Conservation (phyloP, 495 filamentous ascomycete species). For the Daldinia bambusicola region DNA sequence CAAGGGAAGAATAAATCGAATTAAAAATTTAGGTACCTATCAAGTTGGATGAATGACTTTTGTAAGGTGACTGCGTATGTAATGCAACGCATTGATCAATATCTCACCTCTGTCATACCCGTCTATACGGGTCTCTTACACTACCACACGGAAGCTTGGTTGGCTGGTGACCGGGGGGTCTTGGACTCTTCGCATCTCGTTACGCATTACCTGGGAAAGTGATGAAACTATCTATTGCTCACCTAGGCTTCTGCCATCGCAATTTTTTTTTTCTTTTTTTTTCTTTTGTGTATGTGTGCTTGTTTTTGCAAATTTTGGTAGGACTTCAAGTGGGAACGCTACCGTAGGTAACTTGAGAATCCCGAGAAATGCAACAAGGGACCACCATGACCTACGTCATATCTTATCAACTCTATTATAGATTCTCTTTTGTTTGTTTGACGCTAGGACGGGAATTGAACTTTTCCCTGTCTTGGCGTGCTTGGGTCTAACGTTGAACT, state of each 20-base stretch:
- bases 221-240: neutral
- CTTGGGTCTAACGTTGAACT: neutral
- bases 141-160: neutral
- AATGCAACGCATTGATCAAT: neutral
- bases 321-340: slow-evolving; percentile 30
- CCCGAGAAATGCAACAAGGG: slow-evolving; percentile 21
- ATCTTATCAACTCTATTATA: slow-evolving; percentile 15
- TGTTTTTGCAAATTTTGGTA: neutral
- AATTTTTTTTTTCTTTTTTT: slow-evolving; percentile 2
- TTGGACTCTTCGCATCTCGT: neutral
- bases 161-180: neutral
- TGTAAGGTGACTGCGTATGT: neutral
- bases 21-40: neutral
- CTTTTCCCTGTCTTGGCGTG: slow-evolving; percentile 2
- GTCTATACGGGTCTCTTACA: neutral
- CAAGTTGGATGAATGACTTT: neutral
- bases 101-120: neutral
- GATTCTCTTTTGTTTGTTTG: neutral
- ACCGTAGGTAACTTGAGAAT: neutral
- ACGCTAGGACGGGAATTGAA: neutral
- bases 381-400: slow-evolving; percentile 35
- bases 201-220: neutral
- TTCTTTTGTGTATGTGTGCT: too few relatives aligned
- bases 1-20: neutral
- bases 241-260: neutral